Base-by-base conservation (phyloP, 169 alveolate genomes). In the Babesia ovata region DNA sequence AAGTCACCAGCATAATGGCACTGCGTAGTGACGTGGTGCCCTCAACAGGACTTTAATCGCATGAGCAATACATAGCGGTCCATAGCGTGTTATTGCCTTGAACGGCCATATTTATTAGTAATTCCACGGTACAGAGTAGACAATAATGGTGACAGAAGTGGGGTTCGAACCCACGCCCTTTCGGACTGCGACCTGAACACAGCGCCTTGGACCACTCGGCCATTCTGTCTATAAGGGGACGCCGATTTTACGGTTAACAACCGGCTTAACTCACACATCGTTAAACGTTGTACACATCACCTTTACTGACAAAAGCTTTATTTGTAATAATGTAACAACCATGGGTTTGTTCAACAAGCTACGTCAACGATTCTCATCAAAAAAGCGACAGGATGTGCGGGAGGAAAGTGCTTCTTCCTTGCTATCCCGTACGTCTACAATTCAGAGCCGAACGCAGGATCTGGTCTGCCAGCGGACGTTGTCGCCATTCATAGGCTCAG, bases 101-200 rank as follows among this genome's bases (percentile, higher is more conserved):
- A 33, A 33, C 6, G 6, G 6, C 39, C 39, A 4, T 2, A 2
- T 33, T 33, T 33, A 6, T 33, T 33, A 6, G 6, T 33, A 33
- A 33, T 33, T 33, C 2, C 2, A 6, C 39, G 39, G 2, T 33
- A 4, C 10, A 16, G n/a, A 45, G 14, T 10, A 8, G n/a, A 19
- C 21, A 36, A 62, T 57, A 3, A 72, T 59, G 70, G 58, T 90
- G 94, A 86, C 94, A 90, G 94, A 84, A 90, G 99, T 93, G 99
- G 98, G 99, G 94, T 96, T 96, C 97, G 98, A 96, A 96, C 98
- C 99, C 99, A 93, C 99, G 99, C 99, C 98, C 98, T 93, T 95
- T 74, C 75, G 85, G 90, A 83, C 90, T 75, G 90, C 90, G 90
- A 83, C 90, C 90, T 83, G 90, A 83, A 83, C 90, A 70, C 90